Evolutionary conservation across 139 green algal species (phyloP), one percentile per base, ranked within the genome.

Genomic region (Chlorella ohadii): DNA sequence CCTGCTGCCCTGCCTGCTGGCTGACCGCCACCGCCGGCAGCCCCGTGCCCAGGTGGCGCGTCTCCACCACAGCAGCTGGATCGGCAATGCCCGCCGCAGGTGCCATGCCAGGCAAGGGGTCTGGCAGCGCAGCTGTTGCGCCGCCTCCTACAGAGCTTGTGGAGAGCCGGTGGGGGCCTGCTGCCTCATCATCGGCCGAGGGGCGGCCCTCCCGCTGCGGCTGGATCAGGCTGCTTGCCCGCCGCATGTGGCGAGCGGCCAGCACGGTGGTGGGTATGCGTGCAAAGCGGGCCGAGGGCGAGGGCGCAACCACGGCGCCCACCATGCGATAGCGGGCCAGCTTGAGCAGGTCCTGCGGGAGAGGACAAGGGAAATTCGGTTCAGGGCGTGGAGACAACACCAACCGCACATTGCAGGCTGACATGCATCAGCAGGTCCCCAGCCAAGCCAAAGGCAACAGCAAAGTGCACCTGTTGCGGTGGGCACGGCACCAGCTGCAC

Each of bases 291-390:
- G 73, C 51, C 1, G 47, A 67, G 16, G 75, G 75, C 7, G 75
- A 81, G 19, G 33, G 33, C 25, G 44, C 57, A 34, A 59, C 51
- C 15, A 59, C 56, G 20, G 75, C 75, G 22, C 90, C 90, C 56
- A 96, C 83, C 79, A 95, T 95, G 85, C 90, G 90, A 68, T 94
- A 88, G 36, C 88, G 84, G 51, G 90, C 91, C 59, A 96, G 87
- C 47, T 84, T 86, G 63, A 94, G 78, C 57, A 96, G 85, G 73
- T 96, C 93, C 76, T 82, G 63, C 78, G 38, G 51, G 7, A 56
- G 27, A n/a, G 44, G 5, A 28, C 9, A 38, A 6, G 33, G 1
- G 27, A 33, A 31, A n/a, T n/a, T n/a, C n/a, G n/a, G n/a, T n/a
- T n/a, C n/a, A n/a, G n/a, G n/a, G n/a, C n/a, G n/a, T n/a, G n/a